Base-by-base conservation (phyloP, 2,329 filamentous ascomycete species). In the Cladosporium sp. region DNA sequence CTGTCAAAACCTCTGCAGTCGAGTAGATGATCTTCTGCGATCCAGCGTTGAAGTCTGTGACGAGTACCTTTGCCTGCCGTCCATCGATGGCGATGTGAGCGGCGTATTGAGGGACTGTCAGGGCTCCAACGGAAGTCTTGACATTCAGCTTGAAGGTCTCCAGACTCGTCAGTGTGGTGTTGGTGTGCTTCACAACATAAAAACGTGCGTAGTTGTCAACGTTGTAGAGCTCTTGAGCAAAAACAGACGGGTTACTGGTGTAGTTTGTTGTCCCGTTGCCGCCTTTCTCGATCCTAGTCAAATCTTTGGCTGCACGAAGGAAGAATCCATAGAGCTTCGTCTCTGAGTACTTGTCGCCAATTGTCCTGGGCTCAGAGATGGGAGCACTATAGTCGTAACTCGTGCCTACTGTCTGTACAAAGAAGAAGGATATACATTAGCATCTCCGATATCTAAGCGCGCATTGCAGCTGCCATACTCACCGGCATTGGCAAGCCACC, bases 351-450 rank as follows among this genome's bases (percentile, higher is more conserved):
- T 87, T 86, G 63, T 76, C 77, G 42, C 79, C 78, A 19, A 86
- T 80, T 9, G 73, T 73, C 12, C 84, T 77, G 62, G 80, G 81
- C 65, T 85, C 83, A 1, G 80, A 80, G 15, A 87, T 83, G 0
- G 84, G 83, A 3, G 82, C 80, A 4, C 80, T 83, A 66, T 87
- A 87, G 66, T 87, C 84, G 62, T 87, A 87, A 32, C 81, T 84
- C 3, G 80, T 82, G 1, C 78, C 82, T 28, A 83, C 82, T 32
- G 28, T 32, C 28, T 32, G 28, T 32, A 10, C 28, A 32, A 10
- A 7, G 28, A 7, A 32, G 28, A 32, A 32, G 8, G 28, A 32
- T 32, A 32, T 10, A 32, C 9, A 10, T 32, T 32, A 32, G 28
- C 28, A 32, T 32, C 8, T 10, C 28, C 28, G 28, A 5, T 32